Evolutionary conservation across 2,329 filamentous ascomycete species (phyloP).

Genomic region (Aspergillus sp.): DNA sequence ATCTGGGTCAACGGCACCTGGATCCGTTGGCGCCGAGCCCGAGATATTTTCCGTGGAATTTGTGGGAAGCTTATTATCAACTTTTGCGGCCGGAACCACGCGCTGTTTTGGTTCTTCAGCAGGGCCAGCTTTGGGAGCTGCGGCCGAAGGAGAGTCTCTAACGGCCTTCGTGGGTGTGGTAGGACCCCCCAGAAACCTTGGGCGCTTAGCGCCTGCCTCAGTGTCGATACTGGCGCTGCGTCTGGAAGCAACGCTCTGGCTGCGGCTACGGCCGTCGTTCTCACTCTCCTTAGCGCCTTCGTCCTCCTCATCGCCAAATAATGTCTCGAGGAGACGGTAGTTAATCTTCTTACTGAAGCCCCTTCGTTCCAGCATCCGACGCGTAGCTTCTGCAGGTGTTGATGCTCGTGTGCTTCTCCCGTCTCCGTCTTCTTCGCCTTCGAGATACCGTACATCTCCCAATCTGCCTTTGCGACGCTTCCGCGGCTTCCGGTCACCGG

Average conservation of each 20-base stretch:
- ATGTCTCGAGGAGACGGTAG: slow-evolving; percentile 50
- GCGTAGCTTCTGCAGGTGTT: slow-evolving; percentile 68
- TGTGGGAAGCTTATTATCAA: slow-evolving; percentile 16
- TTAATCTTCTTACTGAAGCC: slow-evolving; percentile 74
- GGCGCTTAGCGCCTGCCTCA: slow-evolving; percentile 18
- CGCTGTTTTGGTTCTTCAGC: slow-evolving; percentile 2
- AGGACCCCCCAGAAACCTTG: slow-evolving; percentile 17
- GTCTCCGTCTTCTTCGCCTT: slow-evolving; percentile 58
- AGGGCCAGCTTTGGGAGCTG: slow-evolving; percentile 4
- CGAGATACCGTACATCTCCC: slow-evolving; percentile 48
- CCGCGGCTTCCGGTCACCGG: slow-evolving; percentile 44
- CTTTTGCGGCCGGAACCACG: slow-evolving; percentile 9
- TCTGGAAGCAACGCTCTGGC: slow-evolving; percentile 32
- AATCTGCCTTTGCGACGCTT: slow-evolving; percentile 51
- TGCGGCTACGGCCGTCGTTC: slow-evolving; percentile 35
- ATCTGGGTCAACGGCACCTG: slow-evolving; percentile 21
- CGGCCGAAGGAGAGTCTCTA: slow-evolving; percentile 14
- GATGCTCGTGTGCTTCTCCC: slow-evolving; percentile 66
- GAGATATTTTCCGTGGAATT: slow-evolving; percentile 27
- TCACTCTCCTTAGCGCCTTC: slow-evolving; percentile 28
- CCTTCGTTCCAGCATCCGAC: slow-evolving; percentile 66
- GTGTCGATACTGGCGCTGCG: slow-evolving; percentile 31
- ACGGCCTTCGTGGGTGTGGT: slow-evolving; percentile 16
- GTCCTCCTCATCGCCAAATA: slow-evolving; percentile 40
- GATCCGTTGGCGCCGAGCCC: slow-evolving; percentile 19